phyloP scores from a whole-genome alignment of 2,329 filamentous ascomycete genomes.

The Exserohilum turcica region DNA sequence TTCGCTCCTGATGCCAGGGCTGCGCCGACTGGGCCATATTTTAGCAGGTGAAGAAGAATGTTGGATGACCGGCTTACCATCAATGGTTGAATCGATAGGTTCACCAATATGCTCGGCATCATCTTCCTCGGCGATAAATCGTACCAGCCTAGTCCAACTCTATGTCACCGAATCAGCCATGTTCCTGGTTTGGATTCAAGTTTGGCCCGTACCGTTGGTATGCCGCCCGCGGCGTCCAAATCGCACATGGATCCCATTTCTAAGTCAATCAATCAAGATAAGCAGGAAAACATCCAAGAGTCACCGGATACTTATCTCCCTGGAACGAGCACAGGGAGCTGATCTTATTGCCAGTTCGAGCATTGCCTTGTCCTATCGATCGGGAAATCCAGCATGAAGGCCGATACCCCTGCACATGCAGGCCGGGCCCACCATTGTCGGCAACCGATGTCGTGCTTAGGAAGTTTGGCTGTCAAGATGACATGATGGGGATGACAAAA shows the following conservation, averaged over 20 bases:
- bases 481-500: slow-evolving; percentile 12
- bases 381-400: not conserved
- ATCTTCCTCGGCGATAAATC: slow-evolving; percentile 25
- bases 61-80: slow-evolving; percentile 8
- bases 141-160: slow-evolving; percentile 21
- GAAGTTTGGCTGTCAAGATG: not conserved
- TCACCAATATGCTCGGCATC: slow-evolving; percentile 20
- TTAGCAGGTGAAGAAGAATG: not conserved
- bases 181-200: not conserved
- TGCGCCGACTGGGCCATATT: slow-evolving; percentile 17
- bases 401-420: slow-evolving; percentile 2
- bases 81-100: slow-evolving; percentile 13
- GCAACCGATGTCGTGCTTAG: not conserved
- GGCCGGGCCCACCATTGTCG: not conserved
- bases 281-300: not conserved
- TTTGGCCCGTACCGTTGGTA: slow-evolving; percentile 4
- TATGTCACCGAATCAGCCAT: not conserved
- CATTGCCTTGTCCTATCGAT: slow-evolving; percentile 1
- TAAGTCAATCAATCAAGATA: too few species aligned
- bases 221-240: not conserved
- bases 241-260: slow-evolving; percentile 6
- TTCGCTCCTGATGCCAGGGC: slow-evolving; percentile 14
- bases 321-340: not conserved
- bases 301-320: not conserved
- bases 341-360: not conserved